Base-by-base conservation (phyloP, 2,329 filamentous ascomycete genomes). In the Pyrenochaeta sp. region DNA sequence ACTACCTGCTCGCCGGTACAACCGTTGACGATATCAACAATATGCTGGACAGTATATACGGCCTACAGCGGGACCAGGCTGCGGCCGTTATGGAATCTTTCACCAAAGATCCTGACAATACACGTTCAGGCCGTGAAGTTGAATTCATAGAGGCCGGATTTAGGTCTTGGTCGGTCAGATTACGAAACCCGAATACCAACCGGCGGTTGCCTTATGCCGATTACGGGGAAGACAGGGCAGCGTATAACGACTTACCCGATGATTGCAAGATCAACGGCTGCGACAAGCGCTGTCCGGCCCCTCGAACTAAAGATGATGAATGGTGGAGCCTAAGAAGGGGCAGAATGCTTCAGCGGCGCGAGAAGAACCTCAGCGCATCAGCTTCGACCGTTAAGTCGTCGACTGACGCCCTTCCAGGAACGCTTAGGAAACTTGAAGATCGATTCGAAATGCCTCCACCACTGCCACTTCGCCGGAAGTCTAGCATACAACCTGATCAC, bases 11-110 rank as follows among this genome's bases (percentile, higher is more conserved):
- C 25, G 10, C 36, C n/a, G 25, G n/a, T 7, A 13, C 15, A 12
- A 42, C 32, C 15, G 22, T 50, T 13, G 5, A 32, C 10, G 36
- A 50, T 22, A 25, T 50, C 10, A 50, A 50, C 36, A 22, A 40
- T 7, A 50, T 50, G 48, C 36, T 50, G 8, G 48, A 50, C 27
- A 22, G 10, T 25, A 27, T 50, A 8, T 50, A 30, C 22, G 39
- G 39, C 24, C 6, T 40, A 24, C 24, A 10, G 2, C 10, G 28
- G 15, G 48, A 50, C n/a, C 22, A 50, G n/a, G 48, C 48, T 22
- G 15, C 15, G 2, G 36, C 36, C 7, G 32, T 50, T 12, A 50
- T 50, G 37, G 10, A 30, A 5, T 50, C 48, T 12, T 50, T 50
- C 37, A n/a, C 13, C 9, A 42, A 37, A 2, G 48, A 50, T 25